Evolutionary conservation across 2,329 filamentous ascomycete species (phyloP), one percentile per base, ranked within the genome.

Genomic region (Fusarium foetens): DNA sequence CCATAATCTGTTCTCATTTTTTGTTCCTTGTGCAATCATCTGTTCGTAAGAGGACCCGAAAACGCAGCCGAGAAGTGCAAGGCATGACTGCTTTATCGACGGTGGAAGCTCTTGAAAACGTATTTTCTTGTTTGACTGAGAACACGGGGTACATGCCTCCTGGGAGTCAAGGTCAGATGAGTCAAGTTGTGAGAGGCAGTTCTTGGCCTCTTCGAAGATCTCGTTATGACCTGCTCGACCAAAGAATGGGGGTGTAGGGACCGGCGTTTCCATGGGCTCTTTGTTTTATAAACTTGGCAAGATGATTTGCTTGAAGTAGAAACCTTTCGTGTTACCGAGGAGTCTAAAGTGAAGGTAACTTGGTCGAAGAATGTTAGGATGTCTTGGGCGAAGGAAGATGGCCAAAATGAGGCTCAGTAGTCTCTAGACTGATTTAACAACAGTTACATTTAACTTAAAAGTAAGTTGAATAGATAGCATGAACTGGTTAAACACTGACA

Each of bases 151-250:
- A 6, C 21, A 8, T 19, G 16, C 9, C 4, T 49, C 36, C 2
- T 35, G 25, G 3, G 19, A 16, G 11, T 42, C 42, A 4, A n/a
- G 16, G 7, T 46, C 42, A 2, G 25, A 48, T 9, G 46, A 16
- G 19, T 53, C 46, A 8, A 67, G 54, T 3, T 67, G 58, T 19
- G 41, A 67, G 1, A 67, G 41, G 7, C 25, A 62, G 10, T 67
- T 67, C 4, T 53, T 61, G 6, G 64, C 52, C 25, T 67, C 63
- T 39, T 67, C 41, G 1, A 67, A 67, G 4, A 67, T 67, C 1
- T 53, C 54, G 17, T 41, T 62, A 7, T 67, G 64, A 0, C 64
- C 54, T 11, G 35, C 52, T 13, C 51, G 54, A 19, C 64, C 64
- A 12, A 67, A 67, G 19, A 67, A 67, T 4, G 46, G 33, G 1